phyloP scores from a whole-genome alignment of 2,329 filamentous ascomycete species.

The Cyphellophora europaea region DNA sequence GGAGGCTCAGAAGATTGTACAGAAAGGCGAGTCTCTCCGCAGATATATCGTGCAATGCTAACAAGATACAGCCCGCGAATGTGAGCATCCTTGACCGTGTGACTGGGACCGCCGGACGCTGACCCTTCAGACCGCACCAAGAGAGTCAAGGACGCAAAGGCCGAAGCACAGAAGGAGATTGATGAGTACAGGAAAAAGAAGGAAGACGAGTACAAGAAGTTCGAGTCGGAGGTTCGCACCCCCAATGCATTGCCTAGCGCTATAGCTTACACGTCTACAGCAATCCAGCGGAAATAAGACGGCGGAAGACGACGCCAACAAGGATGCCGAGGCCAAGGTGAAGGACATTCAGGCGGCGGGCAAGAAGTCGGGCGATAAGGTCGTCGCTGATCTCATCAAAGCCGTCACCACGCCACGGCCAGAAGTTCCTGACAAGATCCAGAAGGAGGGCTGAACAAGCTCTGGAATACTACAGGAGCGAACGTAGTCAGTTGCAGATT shows the following conservation, averaged over 20 bases:
- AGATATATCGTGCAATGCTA: too few relatives aligned
- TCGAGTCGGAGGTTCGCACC: constrained; percentile 62
- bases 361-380: constrained; percentile 66
- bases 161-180: constrained; percentile 96
- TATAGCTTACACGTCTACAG: constrained; percentile 36
- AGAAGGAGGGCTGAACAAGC: constrained; percentile 14
- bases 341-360: constrained; percentile 73
- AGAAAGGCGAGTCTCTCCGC: constrained; percentile 86
- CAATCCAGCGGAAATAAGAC: constrained; percentile 86
- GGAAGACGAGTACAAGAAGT: constrained; percentile 90
- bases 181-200: constrained; percentile 83
- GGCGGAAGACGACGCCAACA: constrained; percentile 68
- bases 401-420: constrained; percentile 82
- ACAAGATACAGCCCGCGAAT: constrained; percentile 65
- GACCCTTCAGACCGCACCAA: constrained; percentile 69
- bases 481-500: too few relatives aligned
- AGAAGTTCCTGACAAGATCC: constrained; percentile 43
- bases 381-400: constrained; percentile 72
- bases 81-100: too few relatives aligned
- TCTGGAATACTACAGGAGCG: too few relatives aligned
- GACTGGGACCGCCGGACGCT: too few relatives aligned
- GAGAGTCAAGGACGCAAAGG: constrained; percentile 89
- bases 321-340: constrained; percentile 73
- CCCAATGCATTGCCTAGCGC: background rate
- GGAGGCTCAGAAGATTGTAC: constrained; percentile 97